phyloP scores from a whole-genome alignment of 2,329 filamentous ascomycete species.

The Myotisia sp. region DNA sequence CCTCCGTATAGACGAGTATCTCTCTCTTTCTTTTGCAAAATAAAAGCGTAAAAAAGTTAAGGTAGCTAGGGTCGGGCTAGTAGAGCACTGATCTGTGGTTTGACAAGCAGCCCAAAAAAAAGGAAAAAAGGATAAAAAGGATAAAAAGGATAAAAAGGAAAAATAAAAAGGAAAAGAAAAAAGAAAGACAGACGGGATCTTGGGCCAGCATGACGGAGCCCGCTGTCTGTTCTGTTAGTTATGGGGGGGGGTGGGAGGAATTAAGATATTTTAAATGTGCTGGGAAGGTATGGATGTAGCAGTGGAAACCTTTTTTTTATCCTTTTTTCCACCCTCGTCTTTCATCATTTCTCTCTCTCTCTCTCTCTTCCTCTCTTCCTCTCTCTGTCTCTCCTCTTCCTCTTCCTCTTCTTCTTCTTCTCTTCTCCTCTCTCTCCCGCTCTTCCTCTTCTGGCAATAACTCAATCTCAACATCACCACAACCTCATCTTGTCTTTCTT shows the following conservation, averaged over 20 bases:
- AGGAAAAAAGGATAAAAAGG: not conserved
- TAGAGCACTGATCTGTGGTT: too few relatives aligned
- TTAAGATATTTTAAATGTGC: too few relatives aligned
- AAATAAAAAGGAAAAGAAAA: not conserved
- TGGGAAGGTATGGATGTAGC: not conserved
- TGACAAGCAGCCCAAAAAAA: too few relatives aligned
- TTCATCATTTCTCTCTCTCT: constrained; percentile 1
- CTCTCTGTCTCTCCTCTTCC: not conserved
- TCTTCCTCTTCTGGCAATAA: constrained; percentile 16
- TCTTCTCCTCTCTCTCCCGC: constrained; percentile 12
- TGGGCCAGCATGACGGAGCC: too few relatives aligned
- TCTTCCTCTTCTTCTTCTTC: constrained; percentile 12
- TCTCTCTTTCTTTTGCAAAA: too few relatives aligned
- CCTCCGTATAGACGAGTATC: too few relatives aligned
- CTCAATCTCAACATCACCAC: constrained; percentile 6
- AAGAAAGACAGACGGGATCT: constrained; percentile 1
- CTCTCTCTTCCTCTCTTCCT: not conserved
- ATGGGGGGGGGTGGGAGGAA: too few relatives aligned
- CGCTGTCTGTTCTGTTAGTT: too few relatives aligned
- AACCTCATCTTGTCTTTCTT: constrained; percentile 14
- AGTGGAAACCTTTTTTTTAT: not conserved
- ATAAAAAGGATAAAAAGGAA: not conserved
- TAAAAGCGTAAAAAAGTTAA: too few relatives aligned
- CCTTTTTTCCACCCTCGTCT: constrained; percentile 1
- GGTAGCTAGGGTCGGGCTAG: too few relatives aligned